These are phyloP conservation scores for Boletus patriciae DNA, from an alignment of 768 basidiomycete species.

Conservation along the genomic window DNA sequence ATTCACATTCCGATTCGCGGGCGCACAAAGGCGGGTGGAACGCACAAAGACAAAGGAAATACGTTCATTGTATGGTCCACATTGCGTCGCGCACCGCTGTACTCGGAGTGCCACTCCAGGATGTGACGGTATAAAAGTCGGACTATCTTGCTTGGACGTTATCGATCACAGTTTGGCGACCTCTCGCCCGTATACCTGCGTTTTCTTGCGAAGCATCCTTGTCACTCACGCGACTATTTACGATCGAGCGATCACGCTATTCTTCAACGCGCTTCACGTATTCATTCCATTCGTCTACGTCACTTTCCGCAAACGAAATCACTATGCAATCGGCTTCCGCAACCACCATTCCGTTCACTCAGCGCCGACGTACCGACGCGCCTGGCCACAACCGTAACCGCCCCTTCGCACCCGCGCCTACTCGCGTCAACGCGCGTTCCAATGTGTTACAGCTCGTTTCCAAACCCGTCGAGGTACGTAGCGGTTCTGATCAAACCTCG, in stretches of 20 bases:
- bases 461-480: conserved; percentile 1
- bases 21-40: conserved; percentile 18
- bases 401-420: not conserved
- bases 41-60: conserved; percentile 13
- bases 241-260: not conserved
- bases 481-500: not conserved
- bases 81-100: not conserved
- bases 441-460: not conserved
- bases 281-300: not conserved
- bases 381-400: not conserved
- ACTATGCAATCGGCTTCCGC: not conserved
- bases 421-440: not conserved
- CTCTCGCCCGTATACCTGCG: not conserved
- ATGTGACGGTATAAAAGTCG: conserved; percentile 9
- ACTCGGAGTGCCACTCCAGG: conserved; percentile 3
- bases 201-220: not conserved
- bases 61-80: not conserved
- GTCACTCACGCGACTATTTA: not conserved
- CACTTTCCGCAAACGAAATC: not conserved
- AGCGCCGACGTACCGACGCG: not conserved
- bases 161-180: not conserved
- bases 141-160: not conserved
- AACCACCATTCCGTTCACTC: not conserved
- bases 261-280: not conserved
- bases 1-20: not conserved